phyloP scores from a whole-genome alignment of 2,329 filamentous ascomycete species.

The Arthrobotrys musiformis region DNA sequence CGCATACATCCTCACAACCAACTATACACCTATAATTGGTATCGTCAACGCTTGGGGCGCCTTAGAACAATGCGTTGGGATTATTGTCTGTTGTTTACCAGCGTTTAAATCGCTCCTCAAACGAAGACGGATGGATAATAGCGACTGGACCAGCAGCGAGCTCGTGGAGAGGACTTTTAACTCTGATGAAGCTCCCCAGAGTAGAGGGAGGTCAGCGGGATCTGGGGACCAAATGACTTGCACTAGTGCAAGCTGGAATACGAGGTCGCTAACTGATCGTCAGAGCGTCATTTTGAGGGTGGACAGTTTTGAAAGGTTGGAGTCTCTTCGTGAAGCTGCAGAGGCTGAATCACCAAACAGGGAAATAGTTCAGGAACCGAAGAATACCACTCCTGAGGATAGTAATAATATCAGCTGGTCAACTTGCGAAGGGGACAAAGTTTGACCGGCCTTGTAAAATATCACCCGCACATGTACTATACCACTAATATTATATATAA shows the following conservation, averaged over 20 bases:
- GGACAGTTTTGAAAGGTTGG: conserved; percentile 32
- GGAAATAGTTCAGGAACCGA: neutral
- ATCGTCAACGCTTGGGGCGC: conserved; percentile 36
- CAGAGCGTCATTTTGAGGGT: conserved; percentile 16
- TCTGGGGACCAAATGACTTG: neutral
- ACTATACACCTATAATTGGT: conserved; percentile 31
- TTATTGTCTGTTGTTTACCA: conserved; percentile 44
- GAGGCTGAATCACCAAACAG: neutral
- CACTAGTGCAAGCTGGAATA: neutral
- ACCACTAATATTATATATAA: no score
- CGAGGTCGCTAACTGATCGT: conserved; percentile 1
- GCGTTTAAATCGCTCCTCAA: conserved; percentile 34
- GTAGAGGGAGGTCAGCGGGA: neutral
- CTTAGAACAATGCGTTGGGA: conserved; percentile 33
- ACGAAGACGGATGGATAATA: neutral
- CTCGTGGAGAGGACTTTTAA: neutral
- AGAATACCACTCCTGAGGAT: neutral
- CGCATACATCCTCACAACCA: conserved; percentile 31
- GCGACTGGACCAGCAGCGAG: neutral
- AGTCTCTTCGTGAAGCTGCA: neutral
- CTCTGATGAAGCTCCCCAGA: neutral
- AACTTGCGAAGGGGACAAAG: no score
- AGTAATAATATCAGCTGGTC: neutral
- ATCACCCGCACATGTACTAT: no score
- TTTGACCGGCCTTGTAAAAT: no score